Conservation (phyloP, 225 moss, liverwort and hornwort genomes). For the Physcomitrellopsis africana region DNA sequence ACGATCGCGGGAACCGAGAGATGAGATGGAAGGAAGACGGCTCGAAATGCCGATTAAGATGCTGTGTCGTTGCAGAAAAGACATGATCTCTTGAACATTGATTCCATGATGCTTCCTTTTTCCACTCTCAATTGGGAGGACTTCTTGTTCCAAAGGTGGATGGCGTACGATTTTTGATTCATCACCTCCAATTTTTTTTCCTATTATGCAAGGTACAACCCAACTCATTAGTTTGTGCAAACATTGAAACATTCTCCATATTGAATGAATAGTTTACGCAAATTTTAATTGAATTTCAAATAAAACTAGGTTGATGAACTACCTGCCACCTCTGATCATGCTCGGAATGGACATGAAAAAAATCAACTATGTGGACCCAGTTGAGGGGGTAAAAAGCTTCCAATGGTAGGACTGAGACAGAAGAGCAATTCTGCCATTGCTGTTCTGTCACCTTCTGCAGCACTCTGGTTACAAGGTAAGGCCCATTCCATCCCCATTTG, state of each 20-base stretch:
- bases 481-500: conserved; percentile 77
- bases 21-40: background rate
- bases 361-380: conserved; percentile 38
- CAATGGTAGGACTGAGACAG: conserved; percentile 20
- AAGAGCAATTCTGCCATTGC: conserved; percentile 23
- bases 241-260: background rate
- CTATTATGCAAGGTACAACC: conserved; percentile 25
- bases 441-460: conserved; percentile 19
- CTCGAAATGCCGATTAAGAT: background rate
- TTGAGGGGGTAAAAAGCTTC: conserved; percentile 64
- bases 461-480: conserved; percentile 67
- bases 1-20: background rate
- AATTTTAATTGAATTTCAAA: background rate
- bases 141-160: conserved; percentile 72
- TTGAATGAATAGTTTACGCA: too few species aligned
- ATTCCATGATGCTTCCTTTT: conserved; percentile 62
- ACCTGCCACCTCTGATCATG: conserved; percentile 39
- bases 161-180: conserved; percentile 40
- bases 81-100: conserved; percentile 52
- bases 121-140: conserved; percentile 46
- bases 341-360: conserved; percentile 30
- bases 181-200: conserved; percentile 40
- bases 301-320: background rate
- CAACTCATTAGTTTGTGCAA: background rate
- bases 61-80: conserved; percentile 45